Base-by-base conservation (phyloP, 1,139 yeast species). In the Sugiyamaella grinbergsii region DNA sequence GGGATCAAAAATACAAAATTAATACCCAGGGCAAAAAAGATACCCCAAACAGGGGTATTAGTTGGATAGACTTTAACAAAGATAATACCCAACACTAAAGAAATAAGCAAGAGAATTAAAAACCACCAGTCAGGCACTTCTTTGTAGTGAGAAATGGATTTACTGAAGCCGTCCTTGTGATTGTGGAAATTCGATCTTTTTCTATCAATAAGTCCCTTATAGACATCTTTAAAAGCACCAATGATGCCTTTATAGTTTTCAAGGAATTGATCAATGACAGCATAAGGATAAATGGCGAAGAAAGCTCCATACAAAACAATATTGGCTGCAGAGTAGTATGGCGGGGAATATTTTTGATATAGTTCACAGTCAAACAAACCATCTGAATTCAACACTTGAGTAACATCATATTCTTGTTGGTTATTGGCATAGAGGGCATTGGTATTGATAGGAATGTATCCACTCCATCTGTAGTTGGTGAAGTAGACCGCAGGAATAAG, bases 111-210 rank as follows among this genome's bases (percentile, higher is more conserved):
- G 19, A 81, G 71, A 8, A 66, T 50, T 23, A 77, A 58, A 58
- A 77, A 82, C 75, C 80, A 79, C 78, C 79, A 78, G 53, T 80
- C 83, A n/a, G 87, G 87, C 34, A 80, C 85, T 58, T 82, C 86
- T 18, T 42, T 46, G 32, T 50, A 50, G 10, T 31, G 29, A 11
- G 42, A 33, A 23, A 50, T 46, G 13, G 26, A 8, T 22, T 24
- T 28, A 32, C 47, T 40, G 44, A 45, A 45, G 6, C 40, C 32
- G 31, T 50, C 53, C 10, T 50, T 33, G 15, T 45, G 47, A 15
- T 38, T 29, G 18, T 29, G 41, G 18, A 38, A 46, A 23, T 46
- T 46, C 7, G 50, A 46, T 15, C 48, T 24, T 11, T 29, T 32
- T 32, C 46, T 33, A 33, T 44, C 50, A 28, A 24, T 42, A 4